Evolutionary conservation across 2,329 filamentous ascomycete species (phyloP).

Genomic region (Corynespora cassiicola): DNA sequence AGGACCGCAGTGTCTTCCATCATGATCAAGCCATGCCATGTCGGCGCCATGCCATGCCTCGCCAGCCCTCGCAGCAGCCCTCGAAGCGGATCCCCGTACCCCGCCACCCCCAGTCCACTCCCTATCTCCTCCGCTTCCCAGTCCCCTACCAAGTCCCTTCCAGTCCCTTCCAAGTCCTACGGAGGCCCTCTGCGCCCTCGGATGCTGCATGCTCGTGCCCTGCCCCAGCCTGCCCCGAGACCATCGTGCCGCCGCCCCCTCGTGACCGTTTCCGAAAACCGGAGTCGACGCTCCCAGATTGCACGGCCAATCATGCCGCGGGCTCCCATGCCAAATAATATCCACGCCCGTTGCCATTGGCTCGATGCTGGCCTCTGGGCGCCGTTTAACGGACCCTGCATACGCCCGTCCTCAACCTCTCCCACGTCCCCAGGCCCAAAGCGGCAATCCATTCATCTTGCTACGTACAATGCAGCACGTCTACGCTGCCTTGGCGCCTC

Average conservation of each 20-base stretch:
- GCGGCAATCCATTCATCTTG: conserved; percentile 11
- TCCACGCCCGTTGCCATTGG: conserved; percentile 7
- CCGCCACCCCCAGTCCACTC: conserved; percentile 20
- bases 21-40: too few species aligned
- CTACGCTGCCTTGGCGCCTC: conserved; percentile 9
- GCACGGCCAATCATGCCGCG: conserved; percentile 6
- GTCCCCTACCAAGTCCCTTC: conserved; percentile 6
- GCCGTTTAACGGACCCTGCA: conserved; percentile 36
- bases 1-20: too few species aligned
- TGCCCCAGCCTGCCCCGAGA: not conserved
- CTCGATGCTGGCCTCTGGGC: conserved; percentile 14
- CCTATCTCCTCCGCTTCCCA: conserved; percentile 22
- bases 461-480: conserved; percentile 20
- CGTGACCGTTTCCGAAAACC: conserved; percentile 8
- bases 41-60: too few species aligned
- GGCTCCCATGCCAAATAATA: conserved; percentile 15
- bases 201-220: too few species aligned
- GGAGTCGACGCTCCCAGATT: conserved; percentile 1
- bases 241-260: not conserved
- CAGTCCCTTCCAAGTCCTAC: too few species aligned
- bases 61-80: too few species aligned
- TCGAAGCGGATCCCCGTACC: too few species aligned
- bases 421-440: conserved; percentile 19
- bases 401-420: conserved; percentile 12
- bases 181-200: too few species aligned